Conservation (phyloP, 495 filamentous ascomycete genomes). For the Annulohypoxylon nitens region DNA sequence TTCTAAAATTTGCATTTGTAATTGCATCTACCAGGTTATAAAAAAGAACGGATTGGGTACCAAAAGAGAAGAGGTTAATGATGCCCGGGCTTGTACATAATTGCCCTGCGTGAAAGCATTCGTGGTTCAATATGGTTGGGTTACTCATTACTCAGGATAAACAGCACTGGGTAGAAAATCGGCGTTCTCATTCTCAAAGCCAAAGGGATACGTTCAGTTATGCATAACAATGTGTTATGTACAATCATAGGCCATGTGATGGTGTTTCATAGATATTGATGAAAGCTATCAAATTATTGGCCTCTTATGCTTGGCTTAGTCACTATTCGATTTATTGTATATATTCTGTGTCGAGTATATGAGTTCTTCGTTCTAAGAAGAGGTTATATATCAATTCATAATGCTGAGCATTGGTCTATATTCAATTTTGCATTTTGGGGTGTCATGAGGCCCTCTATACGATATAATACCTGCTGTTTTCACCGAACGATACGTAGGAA, state of each 20-base stretch:
- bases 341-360: too few species aligned
- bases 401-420: not conserved
- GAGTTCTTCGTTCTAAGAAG: too few species aligned
- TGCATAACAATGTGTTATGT: not conserved
- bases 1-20: constrained; percentile 25
- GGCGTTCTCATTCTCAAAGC: not conserved
- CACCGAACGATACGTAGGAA: not conserved
- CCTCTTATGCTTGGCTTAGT: not conserved
- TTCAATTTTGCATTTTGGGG: too few species aligned
- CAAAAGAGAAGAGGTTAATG: constrained; percentile 17
- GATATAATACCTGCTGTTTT: not conserved
- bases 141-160: not conserved
- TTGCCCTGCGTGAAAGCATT: constrained; percentile 1
- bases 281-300: not conserved
- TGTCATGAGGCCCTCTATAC: not conserved
- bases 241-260: not conserved
- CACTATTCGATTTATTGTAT: too few species aligned
- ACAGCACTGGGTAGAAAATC: not conserved
- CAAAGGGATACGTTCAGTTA: not conserved
- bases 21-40: constrained; percentile 30
- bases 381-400: not conserved
- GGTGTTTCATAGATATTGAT: not conserved
- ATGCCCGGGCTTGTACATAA: constrained; percentile 21
- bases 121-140: not conserved
- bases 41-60: constrained; percentile 13